Evolutionary conservation across 163 green algal species (phyloP), one percentile per base, ranked within the genome.

Genomic region (Chlorella variabilis): DNA sequence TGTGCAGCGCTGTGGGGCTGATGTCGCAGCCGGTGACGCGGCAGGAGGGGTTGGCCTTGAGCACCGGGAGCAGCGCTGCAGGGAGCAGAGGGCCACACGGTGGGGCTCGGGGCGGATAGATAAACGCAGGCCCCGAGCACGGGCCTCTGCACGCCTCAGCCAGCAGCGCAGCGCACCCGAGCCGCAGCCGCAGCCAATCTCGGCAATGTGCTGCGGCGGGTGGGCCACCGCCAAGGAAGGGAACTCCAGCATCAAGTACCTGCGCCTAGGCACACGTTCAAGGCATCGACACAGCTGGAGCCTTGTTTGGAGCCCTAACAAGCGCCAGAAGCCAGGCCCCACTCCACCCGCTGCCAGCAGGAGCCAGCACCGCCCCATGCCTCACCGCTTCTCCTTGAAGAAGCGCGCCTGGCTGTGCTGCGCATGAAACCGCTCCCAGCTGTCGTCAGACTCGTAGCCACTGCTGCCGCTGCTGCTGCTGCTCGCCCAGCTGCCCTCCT

Each of bases 211-310:
- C 63, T 89, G 76, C 3, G 66, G 41, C 2, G 77, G 80, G 61
- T 81, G 42, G 2, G 84, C 63, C 0, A 66, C 48, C 0, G 68
- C 69, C 20, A 94, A 85, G 18, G 38, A 71, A 18, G 93, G 87
- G 38, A 96, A 96, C 86, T 94, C 91, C 42, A 94, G 77, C 77
- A 93, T 81, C 68, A 97, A 78, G 84, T 96, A 96, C 18, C 91
- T 87, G 83, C 23, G 31, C 49, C 33, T 56, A 58, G 45, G 11
- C 11, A 54, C 45, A n/a, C n/a, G n/a, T n/a, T n/a, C n/a, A n/a
- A n/a, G n/a, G n/a, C n/a, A n/a, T n/a, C n/a, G n/a, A n/a, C n/a
- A n/a, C n/a, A n/a, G n/a, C n/a, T n/a, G n/a, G n/a, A n/a, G n/a
- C n/a, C n/a, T n/a, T n/a, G n/a, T n/a, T n/a, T n/a, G n/a, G n/a